A percentile compares a stretch with the other conserved stretches of the same genome.
Evolutionary conservation across 225 moss, liverwort and hornwort genomes (phyloP).

Genomic region (Ulota crispa): DNA sequence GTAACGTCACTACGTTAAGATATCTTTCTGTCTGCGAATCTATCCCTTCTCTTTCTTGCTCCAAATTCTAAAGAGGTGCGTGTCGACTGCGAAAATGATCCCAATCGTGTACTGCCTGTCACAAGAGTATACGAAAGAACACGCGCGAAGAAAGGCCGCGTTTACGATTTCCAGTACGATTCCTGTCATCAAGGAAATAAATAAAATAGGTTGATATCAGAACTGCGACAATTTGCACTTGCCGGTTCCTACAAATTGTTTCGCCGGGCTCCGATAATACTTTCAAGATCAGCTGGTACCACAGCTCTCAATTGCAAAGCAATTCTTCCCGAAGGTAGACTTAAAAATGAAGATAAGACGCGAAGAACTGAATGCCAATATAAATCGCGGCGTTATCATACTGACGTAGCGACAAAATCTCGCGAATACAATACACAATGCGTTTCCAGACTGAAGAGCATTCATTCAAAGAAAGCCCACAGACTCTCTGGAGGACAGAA

Average conservation of each 20-base stretch:
- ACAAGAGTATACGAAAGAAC: background rate
- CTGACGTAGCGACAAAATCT: background rate
- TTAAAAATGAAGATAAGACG: background rate
- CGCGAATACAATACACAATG: background rate
- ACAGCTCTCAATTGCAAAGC: background rate
- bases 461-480: background rate
- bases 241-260: background rate
- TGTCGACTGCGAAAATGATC: background rate
- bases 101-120: background rate
- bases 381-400: background rate
- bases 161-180: background rate
- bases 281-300: background rate
- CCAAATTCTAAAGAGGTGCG: background rate
- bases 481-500: background rate
- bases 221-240: background rate
- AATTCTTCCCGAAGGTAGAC: background rate
- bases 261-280: background rate
- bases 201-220: background rate
- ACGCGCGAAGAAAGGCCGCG: background rate
- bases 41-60: conserved; percentile 3
- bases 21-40: background rate
- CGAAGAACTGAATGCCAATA: background rate
- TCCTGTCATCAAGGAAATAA: conserved; percentile 19
- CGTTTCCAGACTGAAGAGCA: background rate
- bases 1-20: background rate